phyloP scores from a whole-genome alignment of 2,329 filamentous ascomycete species.

The Hypoxylon sp. region DNA sequence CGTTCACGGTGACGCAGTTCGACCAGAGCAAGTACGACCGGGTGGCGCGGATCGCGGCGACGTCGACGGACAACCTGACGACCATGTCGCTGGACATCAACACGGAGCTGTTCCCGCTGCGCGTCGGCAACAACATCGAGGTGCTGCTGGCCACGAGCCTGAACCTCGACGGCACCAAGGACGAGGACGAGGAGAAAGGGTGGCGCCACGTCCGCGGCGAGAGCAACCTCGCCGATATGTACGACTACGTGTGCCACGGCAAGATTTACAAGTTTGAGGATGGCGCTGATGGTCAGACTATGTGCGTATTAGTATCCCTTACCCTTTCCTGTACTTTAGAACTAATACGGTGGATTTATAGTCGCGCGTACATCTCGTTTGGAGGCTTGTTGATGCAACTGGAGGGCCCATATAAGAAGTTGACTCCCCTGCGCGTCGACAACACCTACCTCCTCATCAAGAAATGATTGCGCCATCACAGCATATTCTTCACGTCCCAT shows the following conservation, averaged over 20 bases:
- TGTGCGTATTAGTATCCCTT: conserved; percentile 80
- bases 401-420: conserved; percentile 95
- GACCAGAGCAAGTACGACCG: conserved; percentile 95
- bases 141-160: conserved; percentile 89
- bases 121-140: conserved; percentile 81
- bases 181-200: conserved; percentile 66
- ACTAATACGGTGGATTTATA: conserved; percentile 58
- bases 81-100: conserved; percentile 93
- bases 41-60: conserved; percentile 86
- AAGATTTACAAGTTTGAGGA: conserved; percentile 93
- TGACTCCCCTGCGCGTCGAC: conserved; percentile 91
- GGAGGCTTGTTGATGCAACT: conserved; percentile 92
- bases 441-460: conserved; percentile 94
- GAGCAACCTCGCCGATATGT: conserved; percentile 80
- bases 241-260: conserved; percentile 89
- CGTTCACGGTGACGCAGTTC: conserved; percentile 84
- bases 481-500: background rate
- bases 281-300: conserved; percentile 81
- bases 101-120: conserved; percentile 87
- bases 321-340: background rate
- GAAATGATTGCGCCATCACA: conserved; percentile 70
- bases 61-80: conserved; percentile 80
- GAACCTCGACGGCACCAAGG: conserved; percentile 80
- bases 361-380: conserved; percentile 94
- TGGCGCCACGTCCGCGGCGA: conserved; percentile 83